A percentile compares a stretch with the other conserved stretches of the same genome.
Conservation (phyloP, 805 yeast species). For the Suhomyces pyralidae region DNA sequence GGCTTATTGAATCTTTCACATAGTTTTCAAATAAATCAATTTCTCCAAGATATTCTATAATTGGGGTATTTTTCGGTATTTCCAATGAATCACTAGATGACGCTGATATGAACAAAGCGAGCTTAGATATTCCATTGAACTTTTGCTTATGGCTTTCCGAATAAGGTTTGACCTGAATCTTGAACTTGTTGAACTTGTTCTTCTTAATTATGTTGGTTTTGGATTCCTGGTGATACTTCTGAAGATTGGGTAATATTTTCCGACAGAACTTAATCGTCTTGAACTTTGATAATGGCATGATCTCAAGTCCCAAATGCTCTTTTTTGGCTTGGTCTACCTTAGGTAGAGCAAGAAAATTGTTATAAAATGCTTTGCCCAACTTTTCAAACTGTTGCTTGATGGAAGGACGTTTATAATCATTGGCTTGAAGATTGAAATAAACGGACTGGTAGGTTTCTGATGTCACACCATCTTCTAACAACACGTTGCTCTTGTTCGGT, state of each 20-base stretch:
- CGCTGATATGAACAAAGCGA: conserved; percentile 53
- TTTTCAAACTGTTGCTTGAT: conserved; percentile 22
- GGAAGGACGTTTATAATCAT: conserved; percentile 42
- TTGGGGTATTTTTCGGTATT: conserved; percentile 46
- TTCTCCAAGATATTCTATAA: conserved; percentile 71
- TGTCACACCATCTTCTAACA: conserved; percentile 37
- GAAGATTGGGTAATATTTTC: conserved; percentile 32
- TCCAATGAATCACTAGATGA: conserved; percentile 10
- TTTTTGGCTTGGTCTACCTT: conserved; percentile 6
- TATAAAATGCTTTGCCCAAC: conserved; percentile 16
- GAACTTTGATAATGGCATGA: conserved; percentile 24
- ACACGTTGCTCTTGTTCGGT: conserved; percentile 45
- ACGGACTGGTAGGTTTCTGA: conserved; percentile 52
- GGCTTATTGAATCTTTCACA: conserved; percentile 64
- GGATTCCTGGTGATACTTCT: conserved; percentile 31
- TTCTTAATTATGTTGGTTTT: conserved; percentile 22
- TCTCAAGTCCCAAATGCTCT: conserved; percentile 11
- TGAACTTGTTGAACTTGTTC: conserved; percentile 22
- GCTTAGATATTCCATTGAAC: conserved; percentile 65
- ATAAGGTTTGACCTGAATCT: conserved; percentile 52
- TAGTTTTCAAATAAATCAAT: conserved; percentile 65
- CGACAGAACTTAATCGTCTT: conserved; percentile 29
- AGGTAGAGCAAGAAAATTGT: conserved; percentile 10
- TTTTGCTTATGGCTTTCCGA: conserved; percentile 57
- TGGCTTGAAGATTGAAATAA: conserved; percentile 45